phyloP scores from a whole-genome alignment of 129 eudicot genomes.

The Calendula officinalis region DNA sequence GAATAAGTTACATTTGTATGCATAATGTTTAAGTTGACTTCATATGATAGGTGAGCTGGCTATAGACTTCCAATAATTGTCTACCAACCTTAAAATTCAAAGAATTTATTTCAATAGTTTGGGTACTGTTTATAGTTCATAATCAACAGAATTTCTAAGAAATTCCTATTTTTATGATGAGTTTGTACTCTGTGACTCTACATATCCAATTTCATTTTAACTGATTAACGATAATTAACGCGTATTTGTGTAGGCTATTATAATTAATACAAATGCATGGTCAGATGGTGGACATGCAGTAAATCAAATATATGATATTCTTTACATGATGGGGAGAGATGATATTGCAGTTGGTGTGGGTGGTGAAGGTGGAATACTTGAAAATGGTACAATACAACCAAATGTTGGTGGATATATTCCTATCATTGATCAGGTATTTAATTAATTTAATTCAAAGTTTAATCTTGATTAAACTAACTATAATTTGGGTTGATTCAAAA shows the following conservation, averaged over 20 bases:
- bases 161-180: too few relatives aligned
- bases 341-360: constrained; percentile 86
- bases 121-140: too few relatives aligned
- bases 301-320: constrained; percentile 77
- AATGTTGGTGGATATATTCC: constrained; percentile 92
- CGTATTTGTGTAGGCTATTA: constrained; percentile 53
- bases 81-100: too few relatives aligned
- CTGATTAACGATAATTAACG: constrained; percentile 10
- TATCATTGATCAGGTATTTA: constrained; percentile 72
- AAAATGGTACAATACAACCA: constrained; percentile 61
- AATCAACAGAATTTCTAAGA: too few relatives aligned
- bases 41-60: too few relatives aligned
- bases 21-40: too few relatives aligned
- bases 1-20: too few relatives aligned
- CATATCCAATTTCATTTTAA: background rate
- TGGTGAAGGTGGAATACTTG: constrained; percentile 85
- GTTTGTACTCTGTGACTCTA: background rate
- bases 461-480: background rate
- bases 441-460: background rate
- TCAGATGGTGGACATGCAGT: constrained; percentile 84
- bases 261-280: constrained; percentile 76
- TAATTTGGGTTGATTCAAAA: background rate
- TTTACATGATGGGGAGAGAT: constrained; percentile 87
- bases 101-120: too few relatives aligned
- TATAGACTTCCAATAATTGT: too few relatives aligned